These are phyloP conservation scores for Metarhizium sp. DNA, from an alignment of 2,329 filamentous ascomycete genomes.

Conservation along the genomic window DNA sequence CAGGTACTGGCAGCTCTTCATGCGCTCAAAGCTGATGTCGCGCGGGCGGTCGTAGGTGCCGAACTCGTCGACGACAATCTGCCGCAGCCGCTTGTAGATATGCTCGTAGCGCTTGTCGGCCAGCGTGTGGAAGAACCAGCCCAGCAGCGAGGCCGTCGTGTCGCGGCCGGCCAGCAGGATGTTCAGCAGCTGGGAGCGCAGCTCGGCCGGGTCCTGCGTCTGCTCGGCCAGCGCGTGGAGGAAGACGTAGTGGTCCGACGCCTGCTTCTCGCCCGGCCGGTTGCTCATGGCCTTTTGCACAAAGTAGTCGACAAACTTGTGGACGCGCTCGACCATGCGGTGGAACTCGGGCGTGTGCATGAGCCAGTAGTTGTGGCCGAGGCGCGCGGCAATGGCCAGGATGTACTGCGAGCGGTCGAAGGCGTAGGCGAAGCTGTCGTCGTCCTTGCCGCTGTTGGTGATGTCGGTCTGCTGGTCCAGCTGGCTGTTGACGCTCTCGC, in stretches of 20 bases:
- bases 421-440: conserved; percentile 19
- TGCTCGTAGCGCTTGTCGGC: conserved; percentile 23
- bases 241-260: conserved; percentile 18
- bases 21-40: conserved; percentile 15
- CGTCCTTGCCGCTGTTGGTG: conserved; percentile 15
- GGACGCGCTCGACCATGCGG: conserved; percentile 54
- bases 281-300: conserved; percentile 46
- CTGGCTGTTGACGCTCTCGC: conserved; percentile 38
- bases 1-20: conserved; percentile 14
- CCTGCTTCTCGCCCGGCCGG: conserved; percentile 6
- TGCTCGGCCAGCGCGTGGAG: conserved; percentile 24
- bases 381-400: conserved; percentile 42
- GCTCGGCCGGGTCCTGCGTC: conserved; percentile 15
- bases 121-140: conserved; percentile 36
- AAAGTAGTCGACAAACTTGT: conserved; percentile 58
- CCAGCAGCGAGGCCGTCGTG: conserved; percentile 40
- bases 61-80: conserved; percentile 34
- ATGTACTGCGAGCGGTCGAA: conserved; percentile 28
- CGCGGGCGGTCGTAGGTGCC: conserved; percentile 30
- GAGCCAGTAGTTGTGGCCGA: conserved; percentile 35
- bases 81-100: conserved; percentile 33
- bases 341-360: conserved; percentile 47
- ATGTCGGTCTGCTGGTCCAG: conserved; percentile 16
- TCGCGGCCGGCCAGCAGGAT: conserved; percentile 41
- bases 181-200: conserved; percentile 24